These are phyloP conservation scores for Kwoniella dendrophila DNA, from an alignment of 768 basidiomycete genomes.

Conservation along the genomic window DNA sequence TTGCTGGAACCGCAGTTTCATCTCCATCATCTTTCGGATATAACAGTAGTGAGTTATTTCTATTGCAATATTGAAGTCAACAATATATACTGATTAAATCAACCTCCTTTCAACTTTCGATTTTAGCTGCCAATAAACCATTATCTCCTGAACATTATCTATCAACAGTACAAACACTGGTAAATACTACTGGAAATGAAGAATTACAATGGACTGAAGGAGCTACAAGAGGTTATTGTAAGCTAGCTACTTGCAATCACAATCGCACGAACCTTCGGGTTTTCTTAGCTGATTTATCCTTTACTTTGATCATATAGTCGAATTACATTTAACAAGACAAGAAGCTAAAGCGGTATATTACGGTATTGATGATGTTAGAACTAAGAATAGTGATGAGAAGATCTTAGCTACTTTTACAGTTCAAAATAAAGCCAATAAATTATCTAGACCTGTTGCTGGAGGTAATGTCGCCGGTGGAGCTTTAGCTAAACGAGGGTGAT, in stretches of 20 bases:
- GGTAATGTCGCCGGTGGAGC: slow-evolving; percentile 60
- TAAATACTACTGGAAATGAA: slow-evolving; percentile 56
- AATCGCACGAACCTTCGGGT: neutral
- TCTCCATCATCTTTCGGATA: slow-evolving; percentile 46
- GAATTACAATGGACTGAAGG: slow-evolving; percentile 68
- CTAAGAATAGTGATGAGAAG: slow-evolving; percentile 15
- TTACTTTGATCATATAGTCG: slow-evolving; percentile 46
- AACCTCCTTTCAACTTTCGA: neutral
- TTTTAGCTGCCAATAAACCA: slow-evolving; percentile 18
- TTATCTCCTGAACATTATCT: slow-evolving; percentile 26
- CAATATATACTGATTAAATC: neutral
- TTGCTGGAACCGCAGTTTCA: slow-evolving; percentile 66
- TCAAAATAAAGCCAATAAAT: slow-evolving; percentile 59
- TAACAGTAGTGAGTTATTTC: slow-evolving; percentile 9
- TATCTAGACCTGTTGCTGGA: slow-evolving; percentile 62
- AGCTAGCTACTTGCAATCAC: neutral
- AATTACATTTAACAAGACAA: slow-evolving; percentile 60
- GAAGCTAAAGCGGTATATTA: slow-evolving; percentile 63
- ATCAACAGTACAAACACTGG: slow-evolving; percentile 55
- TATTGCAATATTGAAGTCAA: neutral
- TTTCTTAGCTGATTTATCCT: neutral
- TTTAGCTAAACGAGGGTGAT: slow-evolving; percentile 5
- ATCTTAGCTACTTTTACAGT: slow-evolving; percentile 29
- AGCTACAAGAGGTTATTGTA: slow-evolving; percentile 64
- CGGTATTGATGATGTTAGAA: slow-evolving; percentile 60